A percentile compares a stretch with the other conserved stretches of the same genome.
Conservation (phyloP, 2,329 filamentous ascomycete genomes). For the Torrubiellomyces zombiae region DNA sequence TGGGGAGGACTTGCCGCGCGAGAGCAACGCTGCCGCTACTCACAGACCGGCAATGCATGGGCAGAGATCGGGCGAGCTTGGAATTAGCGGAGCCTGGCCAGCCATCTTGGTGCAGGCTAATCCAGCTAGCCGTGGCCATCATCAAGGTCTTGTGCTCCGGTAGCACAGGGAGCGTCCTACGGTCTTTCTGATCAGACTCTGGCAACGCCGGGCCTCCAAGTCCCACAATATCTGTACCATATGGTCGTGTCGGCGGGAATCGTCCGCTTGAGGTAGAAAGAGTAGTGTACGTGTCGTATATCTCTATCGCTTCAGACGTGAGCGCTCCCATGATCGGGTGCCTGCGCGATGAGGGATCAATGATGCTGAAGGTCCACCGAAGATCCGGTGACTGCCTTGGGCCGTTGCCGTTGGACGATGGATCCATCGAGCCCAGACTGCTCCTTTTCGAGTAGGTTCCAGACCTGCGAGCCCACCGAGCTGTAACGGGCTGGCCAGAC, state of each 20-base stretch:
- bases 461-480: slow-evolving; percentile 48
- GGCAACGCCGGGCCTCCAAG: slow-evolving; percentile 8
- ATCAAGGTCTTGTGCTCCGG: slow-evolving; percentile 19
- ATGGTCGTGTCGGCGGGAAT: slow-evolving; percentile 26
- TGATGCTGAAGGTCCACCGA: slow-evolving; percentile 62
- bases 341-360: slow-evolving; percentile 49
- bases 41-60: slow-evolving; percentile 10
- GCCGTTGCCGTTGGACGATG: slow-evolving; percentile 7
- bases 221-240: slow-evolving; percentile 10
- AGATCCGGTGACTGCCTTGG: slow-evolving; percentile 20
- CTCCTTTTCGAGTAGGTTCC: slow-evolving; percentile 8
- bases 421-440: slow-evolving; percentile 6
- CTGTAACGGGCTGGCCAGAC: slow-evolving; percentile 40
- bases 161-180: slow-evolving; percentile 13
- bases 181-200: slow-evolving; percentile 10
- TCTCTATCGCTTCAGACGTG: slow-evolving; percentile 44
- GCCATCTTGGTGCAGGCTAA: slow-evolving; percentile 18
- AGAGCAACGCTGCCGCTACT: slow-evolving; percentile 2
- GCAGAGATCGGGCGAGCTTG: slow-evolving; percentile 10
- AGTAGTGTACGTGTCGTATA: slow-evolving; percentile 50
- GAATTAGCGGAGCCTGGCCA: slow-evolving; percentile 17
- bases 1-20: slow-evolving; percentile 4
- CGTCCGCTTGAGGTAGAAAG: slow-evolving; percentile 32
- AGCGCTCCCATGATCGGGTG: slow-evolving; percentile 62
- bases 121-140: slow-evolving; percentile 21